phyloP scores from a whole-genome alignment of 768 basidiomycete species.

The Boletus rex-veris region DNA sequence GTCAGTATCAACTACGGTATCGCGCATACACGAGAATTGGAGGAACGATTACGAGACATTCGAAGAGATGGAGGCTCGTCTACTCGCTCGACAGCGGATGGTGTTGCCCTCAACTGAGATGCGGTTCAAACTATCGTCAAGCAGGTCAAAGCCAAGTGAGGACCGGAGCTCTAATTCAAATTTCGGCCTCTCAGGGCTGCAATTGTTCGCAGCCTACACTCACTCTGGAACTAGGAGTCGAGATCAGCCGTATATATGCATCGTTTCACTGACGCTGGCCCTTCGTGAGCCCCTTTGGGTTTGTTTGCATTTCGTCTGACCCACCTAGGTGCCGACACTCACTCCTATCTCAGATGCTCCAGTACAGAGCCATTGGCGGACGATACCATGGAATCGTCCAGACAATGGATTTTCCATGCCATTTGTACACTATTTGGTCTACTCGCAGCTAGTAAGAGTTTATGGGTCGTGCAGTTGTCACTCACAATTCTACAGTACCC shows the following conservation, averaged over 20 bases:
- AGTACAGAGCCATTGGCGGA: background rate
- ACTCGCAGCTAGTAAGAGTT: background rate
- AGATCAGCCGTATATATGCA: conserved; percentile 1
- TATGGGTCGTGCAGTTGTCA: background rate
- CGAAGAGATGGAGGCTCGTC: too few relatives aligned
- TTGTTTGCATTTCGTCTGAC: background rate
- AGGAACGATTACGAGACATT: background rate
- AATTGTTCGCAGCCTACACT: background rate
- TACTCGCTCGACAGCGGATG: background rate
- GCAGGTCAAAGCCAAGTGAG: background rate
- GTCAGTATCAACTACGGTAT: background rate
- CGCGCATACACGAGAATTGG: background rate
- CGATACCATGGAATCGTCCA: background rate
- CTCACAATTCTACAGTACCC: background rate
- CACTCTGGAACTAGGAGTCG: background rate
- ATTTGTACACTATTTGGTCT: too few relatives aligned
- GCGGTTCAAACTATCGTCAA: background rate
- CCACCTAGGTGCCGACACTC: background rate
- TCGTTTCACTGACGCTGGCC: background rate
- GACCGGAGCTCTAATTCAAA: background rate
- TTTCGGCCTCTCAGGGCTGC: background rate
- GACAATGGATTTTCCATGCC: background rate
- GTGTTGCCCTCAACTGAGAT: background rate
- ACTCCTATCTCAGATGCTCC: background rate
- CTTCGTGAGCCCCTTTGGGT: background rate